phyloP scores from a whole-genome alignment of 331 rosid species.

The Cydonia oblonga region DNA sequence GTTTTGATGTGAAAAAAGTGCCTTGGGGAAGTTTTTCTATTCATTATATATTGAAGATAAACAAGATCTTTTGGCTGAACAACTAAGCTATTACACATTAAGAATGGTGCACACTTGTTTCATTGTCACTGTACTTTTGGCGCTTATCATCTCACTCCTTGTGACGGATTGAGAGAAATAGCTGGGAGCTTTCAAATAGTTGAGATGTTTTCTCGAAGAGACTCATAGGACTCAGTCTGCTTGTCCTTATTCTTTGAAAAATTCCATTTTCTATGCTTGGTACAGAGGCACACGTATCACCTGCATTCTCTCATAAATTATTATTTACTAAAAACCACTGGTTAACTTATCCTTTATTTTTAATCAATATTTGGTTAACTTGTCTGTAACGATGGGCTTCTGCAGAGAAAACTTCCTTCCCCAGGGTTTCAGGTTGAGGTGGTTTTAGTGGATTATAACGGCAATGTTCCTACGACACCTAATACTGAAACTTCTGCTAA shows the following conservation, averaged over 20 bases:
- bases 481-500: slow-evolving; percentile 29
- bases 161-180: background rate
- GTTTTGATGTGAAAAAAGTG: background rate
- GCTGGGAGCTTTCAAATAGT: background rate
- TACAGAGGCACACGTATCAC: background rate
- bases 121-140: background rate
- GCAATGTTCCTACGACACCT: slow-evolving; percentile 25
- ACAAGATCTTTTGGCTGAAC: background rate
- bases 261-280: background rate
- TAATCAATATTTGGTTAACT: background rate
- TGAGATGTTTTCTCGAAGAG: background rate
- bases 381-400: slow-evolving; percentile 6
- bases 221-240: background rate
- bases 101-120: background rate
- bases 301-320: background rate
- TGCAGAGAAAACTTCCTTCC: slow-evolving; percentile 92
- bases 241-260: background rate
- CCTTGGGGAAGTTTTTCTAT: background rate
- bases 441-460: slow-evolving; percentile 61
- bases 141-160: background rate
- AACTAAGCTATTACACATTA: background rate
- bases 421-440: slow-evolving; percentile 95
- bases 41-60: background rate
- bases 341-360: background rate
- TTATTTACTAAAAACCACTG: background rate